Percentiles rank a stretch among this genome's conserved stretches.
phyloP scores from a whole-genome alignment of 306 rosid species.

The Benincasa hispida region DNA sequence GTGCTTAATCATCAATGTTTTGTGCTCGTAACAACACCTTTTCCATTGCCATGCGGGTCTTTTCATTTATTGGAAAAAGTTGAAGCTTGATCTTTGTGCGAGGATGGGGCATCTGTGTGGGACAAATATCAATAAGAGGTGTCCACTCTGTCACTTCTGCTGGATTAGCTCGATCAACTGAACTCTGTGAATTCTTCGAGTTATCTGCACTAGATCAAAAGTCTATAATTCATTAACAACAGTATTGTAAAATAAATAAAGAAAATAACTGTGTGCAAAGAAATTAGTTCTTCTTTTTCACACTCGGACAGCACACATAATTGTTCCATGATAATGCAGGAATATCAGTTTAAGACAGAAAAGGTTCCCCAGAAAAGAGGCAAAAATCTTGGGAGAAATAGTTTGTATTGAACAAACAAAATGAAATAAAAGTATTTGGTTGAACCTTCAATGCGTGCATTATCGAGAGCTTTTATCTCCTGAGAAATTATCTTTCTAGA shows the following conservation, averaged over 20 bases:
- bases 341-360: not conserved
- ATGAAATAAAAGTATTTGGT: not conserved
- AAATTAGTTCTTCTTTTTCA: not conserved
- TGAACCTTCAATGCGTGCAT: not conserved
- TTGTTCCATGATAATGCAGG: not conserved
- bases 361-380: not conserved
- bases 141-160: slow-evolving; percentile 10
- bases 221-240: slow-evolving; percentile 8
- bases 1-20: slow-evolving; percentile 9
- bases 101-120: slow-evolving; percentile 26
- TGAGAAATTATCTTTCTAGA: not conserved
- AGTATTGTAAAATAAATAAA: not conserved
- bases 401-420: not conserved
- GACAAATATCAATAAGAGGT: slow-evolving; percentile 17
- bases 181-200: slow-evolving; percentile 7
- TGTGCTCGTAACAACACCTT: slow-evolving; percentile 36
- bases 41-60: slow-evolving; percentile 46
- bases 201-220: slow-evolving; percentile 15
- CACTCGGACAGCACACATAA: not conserved
- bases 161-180: not conserved
- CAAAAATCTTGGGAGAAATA: not conserved
- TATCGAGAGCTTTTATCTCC: not conserved
- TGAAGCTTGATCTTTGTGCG: slow-evolving; percentile 56
- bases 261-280: not conserved
- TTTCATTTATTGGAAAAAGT: slow-evolving; percentile 66